A percentile compares a stretch with the other conserved stretches of the same genome.
Evolutionary conservation across 768 basidiomycete species (phyloP).

Genomic region (Tricholoma sp.): DNA sequence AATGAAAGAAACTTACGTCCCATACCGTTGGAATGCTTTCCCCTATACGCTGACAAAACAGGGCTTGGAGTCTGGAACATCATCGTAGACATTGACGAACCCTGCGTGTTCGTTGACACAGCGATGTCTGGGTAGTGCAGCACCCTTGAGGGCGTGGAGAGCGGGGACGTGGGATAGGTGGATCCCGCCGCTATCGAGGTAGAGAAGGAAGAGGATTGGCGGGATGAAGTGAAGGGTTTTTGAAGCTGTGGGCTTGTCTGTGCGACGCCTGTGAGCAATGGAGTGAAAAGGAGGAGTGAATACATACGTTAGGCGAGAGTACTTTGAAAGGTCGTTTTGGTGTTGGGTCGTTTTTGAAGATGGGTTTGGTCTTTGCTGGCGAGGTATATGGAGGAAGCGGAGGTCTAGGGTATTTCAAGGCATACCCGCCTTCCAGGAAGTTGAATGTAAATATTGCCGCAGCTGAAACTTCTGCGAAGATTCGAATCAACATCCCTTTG

Average conservation of each 20-base stretch:
- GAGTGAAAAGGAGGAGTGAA: background rate
- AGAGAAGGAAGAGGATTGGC: conserved; percentile 24
- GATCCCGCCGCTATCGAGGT: conserved; percentile 8
- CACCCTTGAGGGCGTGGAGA: conserved; percentile 36
- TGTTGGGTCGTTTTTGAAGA: conserved; percentile 21
- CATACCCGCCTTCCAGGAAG: conserved; percentile 34
- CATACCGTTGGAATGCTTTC: conserved; percentile 30
- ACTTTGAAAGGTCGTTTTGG: conserved; percentile 33
- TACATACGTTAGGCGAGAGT: conserved; percentile 33
- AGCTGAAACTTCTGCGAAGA: conserved; percentile 27
- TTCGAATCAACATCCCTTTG: background rate
- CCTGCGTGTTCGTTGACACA: conserved; percentile 27
- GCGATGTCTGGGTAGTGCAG: conserved; percentile 31
- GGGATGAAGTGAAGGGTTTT: conserved; percentile 37
- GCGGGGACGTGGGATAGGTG: conserved; percentile 33
- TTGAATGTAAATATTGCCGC: conserved; percentile 33
- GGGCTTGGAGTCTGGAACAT: conserved; percentile 36
- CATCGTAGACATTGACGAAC: conserved; percentile 30
- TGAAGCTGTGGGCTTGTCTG: conserved; percentile 39
- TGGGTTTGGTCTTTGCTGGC: conserved; percentile 25
- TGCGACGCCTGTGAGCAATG: background rate
- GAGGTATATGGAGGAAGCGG: conserved; percentile 29
- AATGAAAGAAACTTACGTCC: conserved; percentile 28
- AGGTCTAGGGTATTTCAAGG: conserved; percentile 39
- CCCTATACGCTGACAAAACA: conserved; percentile 37